Conservation (phyloP, 306 rosid species). For the Cucumis hystrix region DNA sequence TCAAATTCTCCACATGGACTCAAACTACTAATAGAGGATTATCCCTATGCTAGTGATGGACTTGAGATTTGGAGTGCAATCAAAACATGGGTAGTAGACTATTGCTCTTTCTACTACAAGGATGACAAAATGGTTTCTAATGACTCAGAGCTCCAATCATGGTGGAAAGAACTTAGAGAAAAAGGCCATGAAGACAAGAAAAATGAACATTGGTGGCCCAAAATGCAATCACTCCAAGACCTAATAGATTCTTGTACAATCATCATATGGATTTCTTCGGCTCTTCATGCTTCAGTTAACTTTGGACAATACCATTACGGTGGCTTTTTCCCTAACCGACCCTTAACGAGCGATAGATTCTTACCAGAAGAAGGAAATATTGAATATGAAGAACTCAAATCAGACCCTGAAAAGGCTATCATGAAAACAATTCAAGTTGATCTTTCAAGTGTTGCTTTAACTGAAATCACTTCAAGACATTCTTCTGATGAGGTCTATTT, state of each 20-base stretch:
- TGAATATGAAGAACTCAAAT: conserved; percentile 35
- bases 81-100: conserved; percentile 50
- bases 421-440: conserved; percentile 25
- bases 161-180: conserved; percentile 72
- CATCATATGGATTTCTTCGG: conserved; percentile 61
- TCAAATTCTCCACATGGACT: conserved; percentile 36
- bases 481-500: no score
- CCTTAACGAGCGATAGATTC: conserved; percentile 28
- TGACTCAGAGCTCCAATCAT: conserved; percentile 45
- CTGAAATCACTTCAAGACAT: no score
- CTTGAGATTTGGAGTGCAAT: conserved; percentile 58
- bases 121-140: conserved; percentile 21
- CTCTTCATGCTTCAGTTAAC: conserved; percentile 68
- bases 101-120: conserved; percentile 40
- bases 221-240: conserved; percentile 38
- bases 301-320: conserved; percentile 73
- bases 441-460: no score
- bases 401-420: conserved; percentile 46
- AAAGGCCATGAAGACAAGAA: conserved; percentile 59
- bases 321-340: conserved; percentile 49
- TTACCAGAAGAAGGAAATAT: conserved; percentile 46
- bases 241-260: conserved; percentile 42
- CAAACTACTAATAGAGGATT: conserved; percentile 49
- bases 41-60: conserved; percentile 79
- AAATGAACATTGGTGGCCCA: conserved; percentile 72